These are phyloP conservation scores for Lachancea cidri DNA, from an alignment of 805 yeast species.

Conservation along the genomic window DNA sequence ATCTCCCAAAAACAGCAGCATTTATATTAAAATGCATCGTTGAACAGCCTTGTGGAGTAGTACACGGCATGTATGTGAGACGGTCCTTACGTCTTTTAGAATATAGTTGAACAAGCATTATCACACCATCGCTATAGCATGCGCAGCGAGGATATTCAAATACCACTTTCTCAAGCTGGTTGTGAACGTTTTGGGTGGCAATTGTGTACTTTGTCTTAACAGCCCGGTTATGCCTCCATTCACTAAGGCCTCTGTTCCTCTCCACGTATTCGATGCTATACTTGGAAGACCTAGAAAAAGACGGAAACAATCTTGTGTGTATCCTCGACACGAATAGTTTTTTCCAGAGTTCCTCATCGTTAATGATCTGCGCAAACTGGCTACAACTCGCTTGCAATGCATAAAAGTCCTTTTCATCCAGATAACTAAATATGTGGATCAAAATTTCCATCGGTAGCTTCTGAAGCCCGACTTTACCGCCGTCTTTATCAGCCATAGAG, in stretches of 20 bases:
- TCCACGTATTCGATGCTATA: constrained; percentile 34
- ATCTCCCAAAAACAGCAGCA: constrained; percentile 34
- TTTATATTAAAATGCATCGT: constrained; percentile 32
- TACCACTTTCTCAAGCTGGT: constrained; percentile 26
- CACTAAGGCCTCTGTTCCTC: constrained; percentile 25
- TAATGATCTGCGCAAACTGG: constrained; percentile 27
- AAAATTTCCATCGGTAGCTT: constrained; percentile 35
- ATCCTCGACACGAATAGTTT: constrained; percentile 31
- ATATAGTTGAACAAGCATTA: constrained; percentile 30
- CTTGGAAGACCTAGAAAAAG: constrained; percentile 31
- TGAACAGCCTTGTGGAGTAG: constrained; percentile 35
- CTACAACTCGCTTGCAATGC: constrained; percentile 31
- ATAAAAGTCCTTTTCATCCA: constrained; percentile 35
- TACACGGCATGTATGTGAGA: constrained; percentile 33
- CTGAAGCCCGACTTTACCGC: constrained; percentile 4
- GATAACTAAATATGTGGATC: constrained; percentile 33
- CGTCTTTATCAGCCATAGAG: neutral
- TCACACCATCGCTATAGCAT: constrained; percentile 33
- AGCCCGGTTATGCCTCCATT: constrained; percentile 34
- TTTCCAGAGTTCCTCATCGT: constrained; percentile 41
- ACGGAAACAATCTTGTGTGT: constrained; percentile 33
- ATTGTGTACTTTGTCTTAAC: constrained; percentile 30
- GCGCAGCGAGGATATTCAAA: constrained; percentile 34
- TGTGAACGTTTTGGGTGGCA: constrained; percentile 21
- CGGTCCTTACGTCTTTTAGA: constrained; percentile 22